A percentile compares a stretch with the other conserved stretches of the same genome.
These are phyloP conservation scores for Discostella stelligeroides DNA, from an alignment of 108 stramenopile genomes.

Conservation along the genomic window DNA sequence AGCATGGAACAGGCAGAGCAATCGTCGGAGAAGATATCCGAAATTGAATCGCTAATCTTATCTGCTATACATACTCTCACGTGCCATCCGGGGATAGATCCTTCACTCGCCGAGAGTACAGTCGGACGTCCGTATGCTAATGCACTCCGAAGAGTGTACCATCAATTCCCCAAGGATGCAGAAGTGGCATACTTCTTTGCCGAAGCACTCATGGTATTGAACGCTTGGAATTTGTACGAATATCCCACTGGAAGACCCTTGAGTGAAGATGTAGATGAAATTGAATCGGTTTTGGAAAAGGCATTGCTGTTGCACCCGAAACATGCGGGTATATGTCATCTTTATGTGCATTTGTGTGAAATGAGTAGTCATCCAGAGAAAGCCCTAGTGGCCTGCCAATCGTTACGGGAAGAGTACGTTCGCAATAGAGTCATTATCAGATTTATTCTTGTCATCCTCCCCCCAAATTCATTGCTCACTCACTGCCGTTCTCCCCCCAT, in stretches of 20 bases:
- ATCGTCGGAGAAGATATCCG: slow-evolving; percentile 48
- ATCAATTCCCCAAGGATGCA: slow-evolving; percentile 67
- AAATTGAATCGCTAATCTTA: slow-evolving; percentile 65
- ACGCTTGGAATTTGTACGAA: slow-evolving; percentile 88
- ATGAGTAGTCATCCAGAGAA: slow-evolving; percentile 77
- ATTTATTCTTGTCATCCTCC: slow-evolving; percentile 2
- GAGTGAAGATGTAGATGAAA: slow-evolving; percentile 65
- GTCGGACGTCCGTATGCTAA: slow-evolving; percentile 81
- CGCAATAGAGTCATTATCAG: not conserved
- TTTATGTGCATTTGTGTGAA: slow-evolving; percentile 86
- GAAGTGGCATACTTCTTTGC: slow-evolving; percentile 83
- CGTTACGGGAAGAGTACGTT: slow-evolving; percentile 58
- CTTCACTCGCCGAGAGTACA: slow-evolving; percentile 49
- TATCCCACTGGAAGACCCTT: slow-evolving; percentile 78
- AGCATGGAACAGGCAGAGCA: slow-evolving; percentile 27
- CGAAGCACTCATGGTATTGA: slow-evolving; percentile 78
- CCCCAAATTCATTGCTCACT: too few relatives aligned
- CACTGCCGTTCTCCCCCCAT: not conserved
- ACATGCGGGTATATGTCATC: slow-evolving; percentile 85
- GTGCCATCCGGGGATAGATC: slow-evolving; percentile 69
- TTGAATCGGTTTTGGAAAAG: slow-evolving; percentile 61
- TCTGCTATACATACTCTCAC: slow-evolving; percentile 73
- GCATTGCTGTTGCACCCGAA: slow-evolving; percentile 61
- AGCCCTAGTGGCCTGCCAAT: slow-evolving; percentile 64
- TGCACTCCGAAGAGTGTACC: slow-evolving; percentile 64